A percentile compares a stretch with the other conserved stretches of the same genome.
Evolutionary conservation across 805 yeast genomes (phyloP).

Genomic region (Lachancea sp.): DNA sequence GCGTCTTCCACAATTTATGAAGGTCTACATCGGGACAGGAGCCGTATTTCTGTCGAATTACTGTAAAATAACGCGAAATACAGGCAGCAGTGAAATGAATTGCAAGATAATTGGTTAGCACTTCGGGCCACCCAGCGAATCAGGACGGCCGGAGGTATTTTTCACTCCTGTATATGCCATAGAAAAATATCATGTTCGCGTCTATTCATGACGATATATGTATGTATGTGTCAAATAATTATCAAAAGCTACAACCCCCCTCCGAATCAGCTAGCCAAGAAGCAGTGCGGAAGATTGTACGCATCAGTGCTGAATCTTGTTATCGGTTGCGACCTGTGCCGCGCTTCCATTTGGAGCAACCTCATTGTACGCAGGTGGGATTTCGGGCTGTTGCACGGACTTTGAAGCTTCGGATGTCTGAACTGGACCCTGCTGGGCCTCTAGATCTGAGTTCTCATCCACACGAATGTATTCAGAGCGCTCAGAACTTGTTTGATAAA

Average conservation of each 20-base stretch:
- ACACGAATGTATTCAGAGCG: conserved; percentile 7
- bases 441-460: conserved; percentile 2
- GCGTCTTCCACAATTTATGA: too few species aligned
- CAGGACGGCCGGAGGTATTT: too few species aligned
- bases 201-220: background rate
- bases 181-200: background rate
- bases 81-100: too few species aligned
- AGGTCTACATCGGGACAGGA: too few species aligned
- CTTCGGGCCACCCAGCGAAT: too few species aligned
- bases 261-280: background rate
- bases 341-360: conserved; percentile 9
- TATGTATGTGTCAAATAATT: background rate
- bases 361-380: conserved; percentile 19
- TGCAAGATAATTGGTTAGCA: too few species aligned
- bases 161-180: too few species aligned
- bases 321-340: conserved; percentile 14
- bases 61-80: too few species aligned
- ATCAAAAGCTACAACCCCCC: background rate
- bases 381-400: background rate
- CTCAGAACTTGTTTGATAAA: conserved; percentile 23
- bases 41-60: too few species aligned
- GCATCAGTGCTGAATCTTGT: conserved; percentile 17
- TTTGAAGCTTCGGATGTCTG: background rate
- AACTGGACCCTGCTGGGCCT: conserved; percentile 1
- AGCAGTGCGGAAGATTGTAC: background rate